Conservation (phyloP, 208 protist species). For the Wallacemonas collosoma region DNA sequence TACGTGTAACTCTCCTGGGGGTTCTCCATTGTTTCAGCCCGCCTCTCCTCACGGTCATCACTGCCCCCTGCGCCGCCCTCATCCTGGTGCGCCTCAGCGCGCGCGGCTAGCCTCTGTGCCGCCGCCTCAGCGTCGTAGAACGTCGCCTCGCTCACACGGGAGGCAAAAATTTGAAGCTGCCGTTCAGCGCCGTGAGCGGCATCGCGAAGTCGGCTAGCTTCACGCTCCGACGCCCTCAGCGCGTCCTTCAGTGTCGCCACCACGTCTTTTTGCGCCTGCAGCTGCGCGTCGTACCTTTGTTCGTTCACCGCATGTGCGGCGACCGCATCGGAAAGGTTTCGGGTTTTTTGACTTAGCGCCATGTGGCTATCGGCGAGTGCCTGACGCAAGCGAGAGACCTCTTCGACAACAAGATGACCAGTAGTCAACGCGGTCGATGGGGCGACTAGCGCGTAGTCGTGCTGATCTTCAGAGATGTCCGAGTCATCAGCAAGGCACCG, state of each 20-base stretch:
- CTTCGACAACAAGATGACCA: neutral
- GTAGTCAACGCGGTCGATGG: neutral
- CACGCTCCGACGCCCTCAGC: neutral
- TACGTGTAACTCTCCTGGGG: slow-evolving; percentile 4
- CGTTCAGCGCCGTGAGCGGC: neutral
- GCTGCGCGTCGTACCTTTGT: neutral
- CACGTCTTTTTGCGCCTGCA: neutral
- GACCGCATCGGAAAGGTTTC: neutral
- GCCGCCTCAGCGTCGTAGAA: slow-evolving; percentile 2
- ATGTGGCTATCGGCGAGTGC: neutral
- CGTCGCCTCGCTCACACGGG: neutral
- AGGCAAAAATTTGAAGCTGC: slow-evolving; percentile 6
- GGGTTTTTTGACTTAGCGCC: neutral
- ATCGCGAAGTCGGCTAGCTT: neutral
- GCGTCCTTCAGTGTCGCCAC: neutral
- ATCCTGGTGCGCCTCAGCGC: neutral
- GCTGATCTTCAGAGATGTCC: neutral
- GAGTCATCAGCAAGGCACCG: neutral
- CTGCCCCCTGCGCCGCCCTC: neutral
- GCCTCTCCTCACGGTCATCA: neutral
- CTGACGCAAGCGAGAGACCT: neutral
- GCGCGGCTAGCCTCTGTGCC: neutral
- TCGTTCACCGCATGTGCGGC: neutral
- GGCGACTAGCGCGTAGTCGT: neutral
- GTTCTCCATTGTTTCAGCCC: neutral